A percentile compares a stretch with the other conserved stretches of the same genome.
Conservation (phyloP, 768 basidiomycete genomes). For the Hortiboletus campestris region DNA sequence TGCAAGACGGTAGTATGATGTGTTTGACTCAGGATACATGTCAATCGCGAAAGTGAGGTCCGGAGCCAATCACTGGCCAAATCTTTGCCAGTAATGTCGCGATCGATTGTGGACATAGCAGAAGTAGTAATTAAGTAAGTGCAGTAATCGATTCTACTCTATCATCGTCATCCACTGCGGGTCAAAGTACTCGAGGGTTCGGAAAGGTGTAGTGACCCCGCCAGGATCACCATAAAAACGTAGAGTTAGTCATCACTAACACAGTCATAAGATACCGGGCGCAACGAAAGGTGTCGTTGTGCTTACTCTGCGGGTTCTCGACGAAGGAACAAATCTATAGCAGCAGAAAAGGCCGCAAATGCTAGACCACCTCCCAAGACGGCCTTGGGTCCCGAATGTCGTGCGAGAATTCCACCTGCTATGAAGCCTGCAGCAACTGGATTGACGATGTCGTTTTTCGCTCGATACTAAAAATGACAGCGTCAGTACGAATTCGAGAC, state of each 20-base stretch:
- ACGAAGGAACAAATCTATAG: constrained; percentile 80
- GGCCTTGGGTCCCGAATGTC: constrained; percentile 83
- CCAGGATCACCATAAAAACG: no score
- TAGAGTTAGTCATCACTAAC: constrained; percentile 45
- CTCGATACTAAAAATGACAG: constrained; percentile 69
- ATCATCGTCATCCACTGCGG: no score
- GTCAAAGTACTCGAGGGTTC: no score
- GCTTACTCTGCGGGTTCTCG: constrained; percentile 76
- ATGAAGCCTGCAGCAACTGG: constrained; percentile 85
- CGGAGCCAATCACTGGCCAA: no score
- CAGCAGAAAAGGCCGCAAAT: constrained; percentile 92
- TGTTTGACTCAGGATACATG: no score
- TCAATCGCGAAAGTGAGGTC: no score
- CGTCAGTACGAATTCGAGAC: not conserved
- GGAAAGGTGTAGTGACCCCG: no score
- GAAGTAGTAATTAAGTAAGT: no score
- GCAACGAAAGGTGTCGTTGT: not conserved
- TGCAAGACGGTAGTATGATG: no score
- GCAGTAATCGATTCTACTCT: no score
- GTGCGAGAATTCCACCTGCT: constrained; percentile 84
- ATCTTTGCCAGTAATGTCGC: no score
- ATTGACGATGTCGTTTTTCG: constrained; percentile 93
- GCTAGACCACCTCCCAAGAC: constrained; percentile 85
- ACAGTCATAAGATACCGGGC: constrained; percentile 1
- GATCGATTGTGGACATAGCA: no score